Base-by-base conservation (phyloP, 2,329 filamentous ascomycete species). In the Neofusicoccum ribis region DNA sequence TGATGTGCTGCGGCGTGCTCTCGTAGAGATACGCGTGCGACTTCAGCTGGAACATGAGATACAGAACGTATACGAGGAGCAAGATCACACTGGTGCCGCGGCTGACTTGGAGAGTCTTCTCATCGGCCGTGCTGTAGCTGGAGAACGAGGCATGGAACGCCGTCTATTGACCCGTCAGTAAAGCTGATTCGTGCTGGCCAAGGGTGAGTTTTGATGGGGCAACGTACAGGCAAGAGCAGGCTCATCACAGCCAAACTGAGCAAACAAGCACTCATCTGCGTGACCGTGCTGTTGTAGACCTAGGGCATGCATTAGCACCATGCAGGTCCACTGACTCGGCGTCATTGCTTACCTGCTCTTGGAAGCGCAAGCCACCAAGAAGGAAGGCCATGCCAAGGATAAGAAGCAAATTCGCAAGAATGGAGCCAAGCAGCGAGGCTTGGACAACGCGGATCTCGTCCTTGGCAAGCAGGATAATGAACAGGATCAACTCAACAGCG, bases 231-330 rank as follows among this genome's bases (percentile, higher is more conserved):
- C 12, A 97, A 80, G 31, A 97, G 85, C 23, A 97, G 83, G 81
- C 93, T 97, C 79, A 92, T 93, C 67, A 96, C 93, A 73, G 91
- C 93, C 77, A 97, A 79, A 82, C 92, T 96, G 70, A 97, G 86
- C 71, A 97, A 83, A 80, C 92, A 96, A 60, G 93, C 93, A 75
- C 92, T 97, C 92, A 97, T 97, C 76, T 97, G 93, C 0, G 93
- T 97, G 66, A 97, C 92, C 23, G 92, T 97, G 79, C 89, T 95
- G 80, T 97, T 97, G 80, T 97, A 97, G 68, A 97, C 89, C 86
- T 91, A 63, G 0, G 11, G 37, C 43, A 7, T 31, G 9, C 41
- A 64, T 74, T 67, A 72, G 70, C 64, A 51, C 20, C 44, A 23
- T 56, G 37, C 11, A 43, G 31, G 3, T 39, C 27, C 37, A 17